Evolutionary conservation across 2,329 filamentous ascomycete species (phyloP), one percentile per base, ranked within the genome.

Genomic region (Botrytis hyacinthi): DNA sequence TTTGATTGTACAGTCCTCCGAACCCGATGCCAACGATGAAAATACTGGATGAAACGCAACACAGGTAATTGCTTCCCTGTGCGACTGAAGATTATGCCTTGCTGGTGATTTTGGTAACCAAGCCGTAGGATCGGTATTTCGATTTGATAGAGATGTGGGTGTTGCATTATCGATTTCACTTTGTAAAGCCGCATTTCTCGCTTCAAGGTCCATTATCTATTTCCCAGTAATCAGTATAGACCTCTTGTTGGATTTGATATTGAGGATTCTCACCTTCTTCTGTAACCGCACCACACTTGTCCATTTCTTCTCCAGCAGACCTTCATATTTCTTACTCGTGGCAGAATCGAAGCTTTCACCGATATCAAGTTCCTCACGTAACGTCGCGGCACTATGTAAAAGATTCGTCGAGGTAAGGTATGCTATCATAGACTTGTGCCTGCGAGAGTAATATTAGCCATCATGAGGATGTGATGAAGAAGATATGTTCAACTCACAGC

Each of bases 271-370:
- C 83, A 92, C 93, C 92, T 97, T 98, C 84, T 97, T 98, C 84
- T 98, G 95, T 82, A 98, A 83, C 75, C 95, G 89, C 79, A 98
- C 94, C 42, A 98, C 92, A 79, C 94, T 96, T 32, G 95, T 98
- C 95, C 95, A 98, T 86, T 98, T 98, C 88, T 97, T 98, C 87
- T 98, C 95, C 77, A 98, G 84, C 42, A 98, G 84, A 2, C 93
- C 93, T 83, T 97, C 94, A 84, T 98, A 98, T 84, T 97, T 97
- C 86, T 97, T 97, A 70, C 91, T 88, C 32, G 93, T 97, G 29
- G 89, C 88, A 75, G 92, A 87, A 81, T 97, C 94, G 79, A 97
- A 95, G 66, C 84, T 84, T 54, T 84, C 86, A 70, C 90, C 88
- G 7, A 97, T 87, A 72, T 87, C 87, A n/a, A 93, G 84, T 82